phyloP scores from a whole-genome alignment of 495 filamentous ascomycete genomes.

The Talaromyces thailandensis region DNA sequence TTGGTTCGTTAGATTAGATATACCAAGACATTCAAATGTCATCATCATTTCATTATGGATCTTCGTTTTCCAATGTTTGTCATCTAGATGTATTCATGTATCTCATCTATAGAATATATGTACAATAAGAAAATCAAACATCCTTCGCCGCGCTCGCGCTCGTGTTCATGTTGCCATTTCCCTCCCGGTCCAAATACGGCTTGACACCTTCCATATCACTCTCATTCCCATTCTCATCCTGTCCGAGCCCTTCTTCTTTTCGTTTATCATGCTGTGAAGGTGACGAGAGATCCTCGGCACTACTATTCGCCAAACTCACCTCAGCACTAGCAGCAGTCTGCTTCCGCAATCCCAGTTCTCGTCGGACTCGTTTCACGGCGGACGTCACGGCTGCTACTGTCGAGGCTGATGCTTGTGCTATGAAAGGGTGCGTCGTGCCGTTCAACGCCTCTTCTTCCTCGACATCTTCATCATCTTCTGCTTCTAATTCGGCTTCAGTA shows the following conservation, averaged over 20 bases:
- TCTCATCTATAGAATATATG: not conserved
- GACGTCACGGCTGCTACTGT: constrained; percentile 8
- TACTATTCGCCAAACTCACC: constrained; percentile 60
- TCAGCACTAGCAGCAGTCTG: constrained; percentile 50
- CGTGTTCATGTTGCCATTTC: constrained; percentile 3
- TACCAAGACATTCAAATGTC: no score
- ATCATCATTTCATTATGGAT: not conserved
- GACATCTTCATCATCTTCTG: not conserved
- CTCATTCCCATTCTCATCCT: constrained; percentile 8
- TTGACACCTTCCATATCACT: constrained; percentile 20
- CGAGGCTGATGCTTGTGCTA: constrained; percentile 4
- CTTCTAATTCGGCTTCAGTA: not conserved
- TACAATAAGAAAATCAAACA: not conserved
- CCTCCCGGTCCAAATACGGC: constrained; percentile 13
- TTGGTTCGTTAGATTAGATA: not conserved
- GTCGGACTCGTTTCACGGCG: constrained; percentile 22
- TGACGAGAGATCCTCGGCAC: constrained; percentile 41
- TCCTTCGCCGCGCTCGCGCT: not conserved
- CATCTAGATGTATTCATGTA: not conserved
- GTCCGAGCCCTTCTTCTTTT: constrained; percentile 2
- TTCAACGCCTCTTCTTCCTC: not conserved
- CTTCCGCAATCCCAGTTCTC: constrained; percentile 56
- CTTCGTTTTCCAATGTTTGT: no score
- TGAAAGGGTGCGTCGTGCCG: not conserved
- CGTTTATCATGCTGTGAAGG: constrained; percentile 6